Conservation (phyloP, 2,329 filamentous ascomycete species). For the Neonectria faginata region DNA sequence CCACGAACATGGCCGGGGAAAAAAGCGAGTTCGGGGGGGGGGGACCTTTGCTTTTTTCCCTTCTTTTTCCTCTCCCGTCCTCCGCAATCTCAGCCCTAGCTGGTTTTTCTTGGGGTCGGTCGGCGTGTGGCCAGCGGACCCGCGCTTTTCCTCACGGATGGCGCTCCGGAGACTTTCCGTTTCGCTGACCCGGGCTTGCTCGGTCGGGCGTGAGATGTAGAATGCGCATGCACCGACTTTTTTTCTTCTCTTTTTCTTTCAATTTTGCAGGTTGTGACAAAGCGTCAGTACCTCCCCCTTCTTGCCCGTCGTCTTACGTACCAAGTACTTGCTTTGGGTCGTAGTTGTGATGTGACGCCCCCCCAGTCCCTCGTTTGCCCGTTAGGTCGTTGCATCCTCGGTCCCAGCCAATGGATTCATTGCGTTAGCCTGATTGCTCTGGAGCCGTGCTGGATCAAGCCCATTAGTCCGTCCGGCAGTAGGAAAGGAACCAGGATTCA, state of each 20-base stretch:
- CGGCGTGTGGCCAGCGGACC: neutral
- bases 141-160: conserved; percentile 12
- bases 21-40: conserved; percentile 3
- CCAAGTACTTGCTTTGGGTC: conserved; percentile 8
- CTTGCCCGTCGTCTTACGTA: conserved; percentile 27
- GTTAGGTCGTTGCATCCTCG: conserved; percentile 33
- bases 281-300: neutral
- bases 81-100: conserved; percentile 39
- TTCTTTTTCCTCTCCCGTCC: conserved; percentile 7
- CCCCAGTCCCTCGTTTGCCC: conserved; percentile 33
- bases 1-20: conserved; percentile 2
- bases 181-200: conserved; percentile 3
- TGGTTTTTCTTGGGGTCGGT: conserved; percentile 9
- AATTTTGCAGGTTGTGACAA: conserved; percentile 18
- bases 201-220: neutral
- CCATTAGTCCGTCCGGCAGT: conserved; percentile 12
- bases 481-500: conserved; percentile 15
- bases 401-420: conserved; percentile 33
- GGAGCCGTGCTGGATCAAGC: conserved; percentile 14
- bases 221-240: neutral
- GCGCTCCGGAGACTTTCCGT: conserved; percentile 27
- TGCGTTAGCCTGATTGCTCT: conserved; percentile 11
- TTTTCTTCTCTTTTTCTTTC: neutral
- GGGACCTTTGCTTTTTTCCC: neutral
- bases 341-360: conserved; percentile 2